Base-by-base conservation (phyloP, 1,284 basidiomycete species). In the Naganishia sp. region DNA sequence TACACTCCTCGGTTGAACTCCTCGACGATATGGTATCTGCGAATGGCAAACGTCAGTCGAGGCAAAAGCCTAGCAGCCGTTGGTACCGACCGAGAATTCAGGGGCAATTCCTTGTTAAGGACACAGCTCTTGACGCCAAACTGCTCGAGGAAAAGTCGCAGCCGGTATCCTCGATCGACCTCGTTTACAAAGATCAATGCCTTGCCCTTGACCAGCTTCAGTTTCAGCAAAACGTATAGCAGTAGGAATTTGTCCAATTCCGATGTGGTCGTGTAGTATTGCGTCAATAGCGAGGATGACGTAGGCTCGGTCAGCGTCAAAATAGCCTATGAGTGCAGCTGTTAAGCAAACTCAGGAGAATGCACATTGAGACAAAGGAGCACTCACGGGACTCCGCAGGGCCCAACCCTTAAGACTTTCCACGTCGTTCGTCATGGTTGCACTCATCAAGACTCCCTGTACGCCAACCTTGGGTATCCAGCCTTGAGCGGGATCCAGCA, bases 1-100 rank as follows among this genome's bases (percentile, higher is more conserved):
- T 98, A 99, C 13, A 95, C 92, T 7, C 96, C 96, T 73, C 94
- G 92, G 81, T 99, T 98, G 77, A 99, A 99, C 80, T 98, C 95
- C 74, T 99, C 94, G 2, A 99, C 95, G 6, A 91, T 90, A 76
- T 99, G 96, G 75, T 95, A 98, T 77, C 91, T 92, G 67, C 6
- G 10, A 28, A 25, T 13, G 49, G 13, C 18, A 49, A 50, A 1
- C 6, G 10, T 6, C 47, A 54, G 15, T 17, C 15, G 15, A 18
- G 6, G 9, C 3, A 2, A 52, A 35, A 17, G 41, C 15, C 43
- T 10, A 39, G 63, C 10, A 6, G 49, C n/a, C 21, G 21, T n/a
- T 46, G 18, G 46, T 42, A 69, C 78, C 42, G 68, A 86, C 86
- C 94, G 85, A 28, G 92, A 95, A 74, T 97, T 98, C 67, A 98